Percentiles rank a stretch among this genome's conserved stretches.
Evolutionary conservation across 345 rosid species (phyloP).

Genomic region (Ceriops tagal): DNA sequence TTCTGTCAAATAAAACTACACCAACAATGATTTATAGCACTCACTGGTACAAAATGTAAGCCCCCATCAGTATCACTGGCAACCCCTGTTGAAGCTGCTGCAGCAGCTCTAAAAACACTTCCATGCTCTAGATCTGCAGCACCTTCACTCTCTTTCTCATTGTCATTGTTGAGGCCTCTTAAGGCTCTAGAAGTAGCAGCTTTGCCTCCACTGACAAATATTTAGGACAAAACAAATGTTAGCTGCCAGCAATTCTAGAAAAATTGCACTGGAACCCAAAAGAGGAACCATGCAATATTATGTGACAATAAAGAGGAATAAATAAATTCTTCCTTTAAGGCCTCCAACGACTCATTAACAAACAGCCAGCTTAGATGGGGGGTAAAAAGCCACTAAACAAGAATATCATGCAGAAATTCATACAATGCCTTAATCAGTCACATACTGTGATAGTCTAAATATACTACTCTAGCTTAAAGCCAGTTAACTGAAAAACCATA

Average conservation of each 20-base stretch:
- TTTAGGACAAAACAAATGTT: constrained; percentile 1
- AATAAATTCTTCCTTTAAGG: too few species aligned
- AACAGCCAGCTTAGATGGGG: too few species aligned
- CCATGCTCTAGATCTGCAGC: constrained; percentile 35
- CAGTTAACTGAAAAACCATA: too few species aligned
- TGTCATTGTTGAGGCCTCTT: constrained; percentile 25
- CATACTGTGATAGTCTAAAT: too few species aligned
- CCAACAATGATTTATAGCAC: constrained; percentile 11
- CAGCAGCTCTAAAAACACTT: constrained; percentile 29
- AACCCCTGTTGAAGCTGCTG: constrained; percentile 37
- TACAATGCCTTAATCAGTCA: too few species aligned
- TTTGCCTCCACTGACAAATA: constrained; percentile 40
- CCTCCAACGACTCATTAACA: too few species aligned
- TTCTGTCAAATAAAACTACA: background rate
- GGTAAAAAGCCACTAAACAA: too few species aligned
- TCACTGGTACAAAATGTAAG: constrained; percentile 48
- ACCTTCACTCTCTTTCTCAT: constrained; percentile 30
- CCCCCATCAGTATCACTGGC: constrained; percentile 59
- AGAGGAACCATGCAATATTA: too few species aligned
- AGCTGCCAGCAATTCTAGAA: background rate
- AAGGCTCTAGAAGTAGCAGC: constrained; percentile 25
- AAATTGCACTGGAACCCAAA: background rate
- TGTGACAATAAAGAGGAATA: too few species aligned
- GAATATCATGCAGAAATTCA: too few species aligned
- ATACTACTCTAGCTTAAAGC: too few species aligned